phyloP scores from a whole-genome alignment of 2,329 filamentous ascomycete species.

The Metarhizium guizhouense region DNA sequence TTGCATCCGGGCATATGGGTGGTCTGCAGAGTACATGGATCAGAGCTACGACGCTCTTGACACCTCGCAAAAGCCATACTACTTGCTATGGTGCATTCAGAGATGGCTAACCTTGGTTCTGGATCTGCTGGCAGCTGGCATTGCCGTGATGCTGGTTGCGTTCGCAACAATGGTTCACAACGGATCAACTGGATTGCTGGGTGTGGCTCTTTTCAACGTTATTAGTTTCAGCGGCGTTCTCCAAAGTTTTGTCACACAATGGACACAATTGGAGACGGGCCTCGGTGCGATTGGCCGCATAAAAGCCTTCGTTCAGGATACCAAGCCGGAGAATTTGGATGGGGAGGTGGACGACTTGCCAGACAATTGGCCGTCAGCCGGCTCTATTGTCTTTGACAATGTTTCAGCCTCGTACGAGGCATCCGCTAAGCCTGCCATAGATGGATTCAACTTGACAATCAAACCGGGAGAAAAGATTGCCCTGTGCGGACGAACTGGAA shows the following conservation, averaged over 20 bases:
- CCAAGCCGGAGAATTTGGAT: neutral
- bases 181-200: constrained; percentile 11
- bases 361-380: neutral
- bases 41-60: constrained; percentile 30
- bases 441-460: constrained; percentile 4
- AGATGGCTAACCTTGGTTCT: constrained; percentile 43
- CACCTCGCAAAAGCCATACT: constrained; percentile 41
- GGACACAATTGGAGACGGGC: constrained; percentile 27
- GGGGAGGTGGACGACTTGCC: neutral
- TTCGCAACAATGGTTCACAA: constrained; percentile 28
- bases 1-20: constrained; percentile 30
- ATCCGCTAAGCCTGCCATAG: neutral
- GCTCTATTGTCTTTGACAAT: neutral
- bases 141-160: constrained; percentile 35
- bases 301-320: constrained; percentile 19
- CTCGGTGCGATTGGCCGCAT: constrained; percentile 25
- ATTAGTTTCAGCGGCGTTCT: constrained; percentile 22
- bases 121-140: constrained; percentile 26
- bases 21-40: constrained; percentile 26
- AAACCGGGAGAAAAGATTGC: constrained; percentile 15
- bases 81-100: constrained; percentile 42
- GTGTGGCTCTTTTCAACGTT: constrained; percentile 21
- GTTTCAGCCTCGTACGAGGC: neutral
- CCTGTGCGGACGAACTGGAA: constrained; percentile 18
- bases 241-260: constrained; percentile 22